Percentiles rank a stretch among this genome's conserved stretches.
These are phyloP conservation scores for Ophiostoma montium DNA, from an alignment of 2,329 filamentous ascomycete species.

Conservation along the genomic window DNA sequence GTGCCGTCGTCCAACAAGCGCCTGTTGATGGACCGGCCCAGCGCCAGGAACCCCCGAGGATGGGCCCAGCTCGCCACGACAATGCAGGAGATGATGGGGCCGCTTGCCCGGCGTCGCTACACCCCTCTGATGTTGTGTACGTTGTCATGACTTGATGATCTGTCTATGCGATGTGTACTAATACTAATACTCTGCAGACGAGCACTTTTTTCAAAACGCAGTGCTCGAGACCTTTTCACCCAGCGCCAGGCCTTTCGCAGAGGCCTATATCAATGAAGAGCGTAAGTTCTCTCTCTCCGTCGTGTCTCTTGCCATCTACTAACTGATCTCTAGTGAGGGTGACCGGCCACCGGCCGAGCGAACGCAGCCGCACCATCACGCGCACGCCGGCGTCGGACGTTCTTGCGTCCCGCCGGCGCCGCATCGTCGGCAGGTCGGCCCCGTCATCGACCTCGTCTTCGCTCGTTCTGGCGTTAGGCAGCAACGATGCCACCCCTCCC, in stretches of 20 bases:
- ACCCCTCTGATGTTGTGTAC: constrained; percentile 18
- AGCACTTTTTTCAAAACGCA: constrained; percentile 22
- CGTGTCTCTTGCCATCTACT: neutral
- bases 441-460: too few species aligned
- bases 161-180: too few species aligned
- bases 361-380: neutral
- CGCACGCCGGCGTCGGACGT: neutral
- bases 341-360: neutral
- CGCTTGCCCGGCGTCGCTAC: constrained; percentile 15
- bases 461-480: too few species aligned
- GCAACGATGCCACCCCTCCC: neutral
- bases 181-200: constrained; percentile 13
- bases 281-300: constrained; percentile 2
- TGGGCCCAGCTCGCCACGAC: constrained; percentile 14
- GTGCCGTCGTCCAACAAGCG: constrained; percentile 18
- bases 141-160: too few species aligned
- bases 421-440: too few species aligned
- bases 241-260: constrained; percentile 10
- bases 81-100: constrained; percentile 15
- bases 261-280: constrained; percentile 9
- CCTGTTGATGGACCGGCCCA: constrained; percentile 6
- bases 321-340: neutral
- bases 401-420: neutral
- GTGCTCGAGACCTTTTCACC: constrained; percentile 16
- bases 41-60: constrained; percentile 7